Base-by-base conservation (phyloP, 106 monocot genomes). In the Acanthochlamys bracteata region DNA sequence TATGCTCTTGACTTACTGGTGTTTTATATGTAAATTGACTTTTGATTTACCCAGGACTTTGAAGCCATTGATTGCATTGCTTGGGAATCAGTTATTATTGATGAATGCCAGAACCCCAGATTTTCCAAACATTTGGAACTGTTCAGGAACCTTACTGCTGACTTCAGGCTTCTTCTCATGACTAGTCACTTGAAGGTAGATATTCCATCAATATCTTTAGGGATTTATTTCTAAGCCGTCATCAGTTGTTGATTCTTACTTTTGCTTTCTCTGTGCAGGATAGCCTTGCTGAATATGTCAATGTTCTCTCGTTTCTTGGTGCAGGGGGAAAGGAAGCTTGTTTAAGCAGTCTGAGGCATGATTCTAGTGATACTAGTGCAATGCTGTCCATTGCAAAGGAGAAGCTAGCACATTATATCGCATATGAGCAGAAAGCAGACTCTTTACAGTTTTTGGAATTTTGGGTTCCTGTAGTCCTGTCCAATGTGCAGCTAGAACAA, bases 391-490 rank as follows among this genome's bases (percentile, higher is more conserved):
- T 66, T 27, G 20, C 75, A 55, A 96, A 83, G 73, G 81, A 85
- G 39, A 76, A 55, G 59, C 71, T 96, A 58, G 73, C 67, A 60
- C 66, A 40, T 33, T 78, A 76, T 76, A 9, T 76, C 66, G 80
- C 73, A 66, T 74, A 83, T 69, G 77, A 85, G 24, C 71, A 78
- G 22, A 85, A 76, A 74, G 41, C 66, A 22, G 83, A 80, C 22
- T 66, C 78, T 19, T 76, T 79, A 42, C 88, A 71, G 42, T 83
- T 85, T 71, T n/a, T 72, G 58, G 96, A 98, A 71, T 98, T 78
- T 58, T 98, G 88, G 85, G 96, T 98, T 67, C 96, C 96, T 79
- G 96, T 85, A 72, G 60, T 57, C 17, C 79, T 98, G 46, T 92
- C 91, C 11, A 82, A 72, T 63, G 76, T 98, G 71, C 96, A 98